Percentiles rank a stretch among this genome's conserved stretches.
These are phyloP conservation scores for Acanthamoeba triangularis DNA, from an alignment of 208 protist species.

Conservation along the genomic window DNA sequence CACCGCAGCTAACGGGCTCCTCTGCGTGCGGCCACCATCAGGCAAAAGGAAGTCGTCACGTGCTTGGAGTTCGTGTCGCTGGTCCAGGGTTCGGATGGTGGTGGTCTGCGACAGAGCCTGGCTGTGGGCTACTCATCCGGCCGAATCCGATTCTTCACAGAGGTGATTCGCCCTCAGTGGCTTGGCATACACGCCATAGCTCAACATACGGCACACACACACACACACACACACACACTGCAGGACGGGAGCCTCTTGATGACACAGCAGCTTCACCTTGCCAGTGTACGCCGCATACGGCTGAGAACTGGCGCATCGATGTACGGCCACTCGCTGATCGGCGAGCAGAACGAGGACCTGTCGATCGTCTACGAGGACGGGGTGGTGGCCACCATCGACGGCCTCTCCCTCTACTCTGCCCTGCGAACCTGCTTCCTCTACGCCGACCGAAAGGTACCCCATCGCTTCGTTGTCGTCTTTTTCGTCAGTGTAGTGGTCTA, in stretches of 20 bases:
- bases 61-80: conserved; percentile 34
- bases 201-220: too few relatives aligned
- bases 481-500: background rate
- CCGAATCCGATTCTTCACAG: background rate
- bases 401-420: conserved; percentile 9
- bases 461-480: background rate
- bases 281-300: background rate
- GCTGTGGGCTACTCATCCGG: conserved; percentile 42
- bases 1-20: background rate
- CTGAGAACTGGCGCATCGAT: background rate
- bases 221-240: background rate
- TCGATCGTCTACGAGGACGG: background rate
- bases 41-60: conserved; percentile 36
- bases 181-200: too few relatives aligned
- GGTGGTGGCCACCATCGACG: conserved; percentile 29
- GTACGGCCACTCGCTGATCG: background rate
- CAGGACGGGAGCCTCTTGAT: conserved; percentile 4
- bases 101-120: background rate
- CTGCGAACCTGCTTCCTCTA: conserved; percentile 35
- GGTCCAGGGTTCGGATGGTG: background rate
- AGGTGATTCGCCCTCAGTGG: background rate
- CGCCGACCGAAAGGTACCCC: conserved; percentile 13
- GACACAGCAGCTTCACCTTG: conserved; percentile 11
- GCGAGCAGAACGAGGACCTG: conserved; percentile 16
- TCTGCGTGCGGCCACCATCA: background rate